Evolutionary conservation across 352 stramenopile genomes (phyloP).

Genomic region (Globisporangium echinulatum): DNA sequence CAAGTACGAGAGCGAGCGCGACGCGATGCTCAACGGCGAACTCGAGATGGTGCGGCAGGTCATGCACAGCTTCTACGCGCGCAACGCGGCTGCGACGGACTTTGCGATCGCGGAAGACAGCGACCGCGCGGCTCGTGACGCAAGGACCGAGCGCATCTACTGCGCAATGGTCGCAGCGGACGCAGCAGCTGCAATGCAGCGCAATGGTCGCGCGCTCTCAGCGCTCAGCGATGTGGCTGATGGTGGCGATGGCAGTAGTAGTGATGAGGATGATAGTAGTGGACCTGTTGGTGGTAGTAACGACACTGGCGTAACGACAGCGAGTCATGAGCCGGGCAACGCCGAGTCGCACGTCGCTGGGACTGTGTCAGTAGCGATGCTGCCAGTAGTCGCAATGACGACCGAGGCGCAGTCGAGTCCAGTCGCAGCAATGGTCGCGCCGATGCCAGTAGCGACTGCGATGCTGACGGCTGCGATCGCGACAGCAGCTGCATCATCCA

Average conservation of each 20-base stretch:
- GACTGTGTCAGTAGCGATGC: background rate
- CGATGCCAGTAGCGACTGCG: background rate
- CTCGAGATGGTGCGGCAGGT: slow-evolving; percentile 76
- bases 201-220: background rate
- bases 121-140: slow-evolving; percentile 38
- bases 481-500: background rate
- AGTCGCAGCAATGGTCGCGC: slow-evolving; percentile 4
- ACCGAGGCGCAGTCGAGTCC: slow-evolving; percentile 2
- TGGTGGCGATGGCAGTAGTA: background rate
- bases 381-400: background rate
- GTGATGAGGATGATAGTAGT: background rate
- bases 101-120: slow-evolving; percentile 55
- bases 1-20: slow-evolving; percentile 71
- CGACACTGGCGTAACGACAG: slow-evolving; percentile 4
- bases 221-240: background rate
- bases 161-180: slow-evolving; percentile 56
- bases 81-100: slow-evolving; percentile 62
- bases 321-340: slow-evolving; percentile 2
- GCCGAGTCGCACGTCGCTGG: slow-evolving; percentile 1
- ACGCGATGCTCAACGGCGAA: slow-evolving; percentile 73
- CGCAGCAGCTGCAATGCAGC: slow-evolving; percentile 17
- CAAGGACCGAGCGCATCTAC: slow-evolving; percentile 38
- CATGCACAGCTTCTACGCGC: slow-evolving; percentile 73
- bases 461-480: background rate
- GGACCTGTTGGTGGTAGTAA: background rate